phyloP scores from a whole-genome alignment of 2,329 filamentous ascomycete genomes.

The Sporothrix protearum region DNA sequence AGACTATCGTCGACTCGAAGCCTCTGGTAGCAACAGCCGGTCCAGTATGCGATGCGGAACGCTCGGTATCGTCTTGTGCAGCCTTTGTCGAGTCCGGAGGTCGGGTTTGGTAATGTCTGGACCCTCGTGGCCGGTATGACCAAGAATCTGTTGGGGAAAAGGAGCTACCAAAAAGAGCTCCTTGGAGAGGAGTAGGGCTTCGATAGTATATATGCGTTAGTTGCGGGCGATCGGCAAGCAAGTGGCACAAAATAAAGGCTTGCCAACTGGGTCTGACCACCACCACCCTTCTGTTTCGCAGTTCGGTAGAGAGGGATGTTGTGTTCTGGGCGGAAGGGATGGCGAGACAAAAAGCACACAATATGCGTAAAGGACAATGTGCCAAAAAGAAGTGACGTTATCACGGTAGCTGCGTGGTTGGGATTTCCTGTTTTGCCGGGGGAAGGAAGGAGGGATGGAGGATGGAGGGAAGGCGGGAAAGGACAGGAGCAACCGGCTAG shows the following conservation, averaged over 20 bases:
- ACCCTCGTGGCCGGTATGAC: not conserved
- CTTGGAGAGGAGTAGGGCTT: not conserved
- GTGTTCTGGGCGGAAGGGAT: not conserved
- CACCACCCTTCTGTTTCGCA: not conserved
- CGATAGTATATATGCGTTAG: not conserved
- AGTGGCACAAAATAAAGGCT: not conserved
- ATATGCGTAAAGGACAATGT: not conserved
- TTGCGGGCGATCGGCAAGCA: not conserved
- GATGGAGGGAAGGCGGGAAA: conserved; percentile 17
- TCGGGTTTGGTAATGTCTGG: not conserved
- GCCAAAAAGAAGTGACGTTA: conserved; percentile 19
- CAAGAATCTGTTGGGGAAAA: conserved; percentile 9
- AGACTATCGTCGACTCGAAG: not conserved
- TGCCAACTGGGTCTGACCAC: conserved; percentile 1
- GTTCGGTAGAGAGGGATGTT: conserved; percentile 6
- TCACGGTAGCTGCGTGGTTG: conserved; percentile 3
- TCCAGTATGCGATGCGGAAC: not conserved
- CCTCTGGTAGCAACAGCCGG: not conserved
- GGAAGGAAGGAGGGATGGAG: conserved; percentile 2
- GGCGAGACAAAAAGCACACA: not conserved
- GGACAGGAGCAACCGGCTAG: conserved; percentile 9
- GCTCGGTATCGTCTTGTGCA: not conserved
- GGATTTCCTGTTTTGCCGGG: conserved; percentile 17
- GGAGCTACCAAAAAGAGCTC: not conserved
- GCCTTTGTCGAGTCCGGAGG: not conserved